phyloP scores from a whole-genome alignment of 2,329 filamentous ascomycete species.

The Aspergillus amoenus region DNA sequence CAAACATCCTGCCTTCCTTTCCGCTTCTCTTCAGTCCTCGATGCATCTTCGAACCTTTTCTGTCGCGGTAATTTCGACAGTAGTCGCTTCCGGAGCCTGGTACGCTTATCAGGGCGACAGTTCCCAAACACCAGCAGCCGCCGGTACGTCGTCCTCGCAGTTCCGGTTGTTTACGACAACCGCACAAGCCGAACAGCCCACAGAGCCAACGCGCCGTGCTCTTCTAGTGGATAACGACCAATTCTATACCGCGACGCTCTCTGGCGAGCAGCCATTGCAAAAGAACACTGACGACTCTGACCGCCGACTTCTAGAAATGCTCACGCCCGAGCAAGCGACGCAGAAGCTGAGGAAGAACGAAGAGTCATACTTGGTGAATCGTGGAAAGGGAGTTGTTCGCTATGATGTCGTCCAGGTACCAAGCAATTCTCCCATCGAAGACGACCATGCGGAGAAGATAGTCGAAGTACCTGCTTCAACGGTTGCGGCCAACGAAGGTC shows the following conservation, averaged over 20 bases:
- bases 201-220: conserved; percentile 63
- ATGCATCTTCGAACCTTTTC: conserved; percentile 53
- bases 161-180: conserved; percentile 25
- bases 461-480: conserved; percentile 75
- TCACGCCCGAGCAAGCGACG: conserved; percentile 91
- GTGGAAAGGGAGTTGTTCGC: conserved; percentile 86
- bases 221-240: conserved; percentile 88
- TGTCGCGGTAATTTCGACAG: conserved; percentile 47
- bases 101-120: conserved; percentile 47
- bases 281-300: conserved; percentile 86
- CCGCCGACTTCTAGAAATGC: conserved; percentile 87
- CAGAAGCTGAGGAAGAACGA: conserved; percentile 85
- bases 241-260: conserved; percentile 82
- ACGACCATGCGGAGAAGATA: conserved; percentile 97
- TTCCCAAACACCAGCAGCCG: conserved; percentile 25
- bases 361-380: conserved; percentile 84
- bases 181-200: conserved; percentile 38
- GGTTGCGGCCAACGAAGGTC: conserved; percentile 54
- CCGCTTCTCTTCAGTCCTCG: conserved; percentile 42
- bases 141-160: conserved; percentile 24
- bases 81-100: conserved; percentile 50
- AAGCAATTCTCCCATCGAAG: conserved; percentile 96
- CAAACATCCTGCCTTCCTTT: conserved; percentile 34
- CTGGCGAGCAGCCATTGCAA: conserved; percentile 80
- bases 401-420: conserved; percentile 94